These are phyloP conservation scores for Myrica gale DNA, from an alignment of 306 rosid species.

Conservation along the genomic window DNA sequence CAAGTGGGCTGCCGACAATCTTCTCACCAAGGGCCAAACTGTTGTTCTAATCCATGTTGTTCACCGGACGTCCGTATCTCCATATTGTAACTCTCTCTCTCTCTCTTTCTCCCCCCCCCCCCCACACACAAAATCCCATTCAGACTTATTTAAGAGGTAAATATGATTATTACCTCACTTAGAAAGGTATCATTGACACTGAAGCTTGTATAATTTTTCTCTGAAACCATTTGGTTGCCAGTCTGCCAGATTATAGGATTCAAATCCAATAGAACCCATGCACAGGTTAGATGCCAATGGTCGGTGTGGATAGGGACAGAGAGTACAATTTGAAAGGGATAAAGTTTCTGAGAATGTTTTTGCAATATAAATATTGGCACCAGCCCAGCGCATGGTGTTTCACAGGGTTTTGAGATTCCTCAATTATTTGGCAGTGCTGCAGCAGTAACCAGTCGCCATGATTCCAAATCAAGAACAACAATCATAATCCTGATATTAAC, in stretches of 20 bases:
- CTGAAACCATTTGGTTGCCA: background rate
- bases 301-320: background rate
- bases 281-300: background rate
- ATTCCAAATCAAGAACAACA: too few relatives aligned
- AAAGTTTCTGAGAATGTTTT: too few relatives aligned
- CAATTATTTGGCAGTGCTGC: too few relatives aligned
- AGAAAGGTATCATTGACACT: background rate
- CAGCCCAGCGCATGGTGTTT: too few relatives aligned
- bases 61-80: conserved; percentile 30
- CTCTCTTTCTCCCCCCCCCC: conserved; percentile 6
- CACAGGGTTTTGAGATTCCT: too few relatives aligned
- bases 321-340: too few relatives aligned
- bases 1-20: conserved; percentile 79
- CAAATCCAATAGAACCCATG: too few relatives aligned
- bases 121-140: background rate
- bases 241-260: too few relatives aligned
- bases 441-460: too few relatives aligned
- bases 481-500: too few relatives aligned
- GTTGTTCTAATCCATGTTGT: conserved; percentile 70
- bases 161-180: background rate
- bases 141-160: background rate
- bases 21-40: conserved; percentile 63
- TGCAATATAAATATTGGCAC: too few relatives aligned
- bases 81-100: conserved; percentile 32
- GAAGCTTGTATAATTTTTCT: background rate